These are phyloP conservation scores for Monascus purpureus DNA, from an alignment of 495 filamentous ascomycete species.

Conservation along the genomic window DNA sequence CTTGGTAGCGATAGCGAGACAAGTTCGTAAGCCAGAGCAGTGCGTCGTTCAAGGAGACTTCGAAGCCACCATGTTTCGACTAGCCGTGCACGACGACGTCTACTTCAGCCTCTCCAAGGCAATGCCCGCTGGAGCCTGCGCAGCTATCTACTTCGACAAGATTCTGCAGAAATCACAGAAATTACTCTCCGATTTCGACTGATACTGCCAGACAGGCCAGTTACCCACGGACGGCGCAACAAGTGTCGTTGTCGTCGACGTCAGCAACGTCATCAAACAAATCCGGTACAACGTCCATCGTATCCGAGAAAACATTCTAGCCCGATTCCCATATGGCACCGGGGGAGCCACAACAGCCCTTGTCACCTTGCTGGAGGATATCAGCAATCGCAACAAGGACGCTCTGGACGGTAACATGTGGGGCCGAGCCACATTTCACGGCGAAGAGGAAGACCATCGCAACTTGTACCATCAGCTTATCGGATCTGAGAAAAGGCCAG, in stretches of 20 bases:
- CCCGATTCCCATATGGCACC: constrained; percentile 22
- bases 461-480: constrained; percentile 38
- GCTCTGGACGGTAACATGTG: constrained; percentile 24
- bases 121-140: constrained; percentile 32
- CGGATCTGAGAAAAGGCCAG: constrained; percentile 21
- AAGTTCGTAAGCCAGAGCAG: constrained; percentile 22
- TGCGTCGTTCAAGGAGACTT: constrained; percentile 35
- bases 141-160: constrained; percentile 36
- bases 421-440: constrained; percentile 22
- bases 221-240: constrained; percentile 5
- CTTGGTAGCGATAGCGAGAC: constrained; percentile 14
- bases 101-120: constrained; percentile 31
- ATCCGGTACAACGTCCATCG: constrained; percentile 22
- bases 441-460: constrained; percentile 33
- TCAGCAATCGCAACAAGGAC: constrained; percentile 33
- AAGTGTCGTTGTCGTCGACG: too few species aligned
- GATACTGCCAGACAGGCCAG: constrained; percentile 26
- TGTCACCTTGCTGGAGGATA: constrained; percentile 27
- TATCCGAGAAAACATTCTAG: constrained; percentile 21
- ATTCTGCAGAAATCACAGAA: constrained; percentile 20
- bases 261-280: constrained; percentile 18
- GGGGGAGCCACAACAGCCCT: constrained; percentile 28
- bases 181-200: constrained; percentile 27
- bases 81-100: constrained; percentile 35
- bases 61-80: constrained; percentile 36